Evolutionary conservation across 768 basidiomycete species (phyloP).

Genomic region (Collybiopsis confluens): DNA sequence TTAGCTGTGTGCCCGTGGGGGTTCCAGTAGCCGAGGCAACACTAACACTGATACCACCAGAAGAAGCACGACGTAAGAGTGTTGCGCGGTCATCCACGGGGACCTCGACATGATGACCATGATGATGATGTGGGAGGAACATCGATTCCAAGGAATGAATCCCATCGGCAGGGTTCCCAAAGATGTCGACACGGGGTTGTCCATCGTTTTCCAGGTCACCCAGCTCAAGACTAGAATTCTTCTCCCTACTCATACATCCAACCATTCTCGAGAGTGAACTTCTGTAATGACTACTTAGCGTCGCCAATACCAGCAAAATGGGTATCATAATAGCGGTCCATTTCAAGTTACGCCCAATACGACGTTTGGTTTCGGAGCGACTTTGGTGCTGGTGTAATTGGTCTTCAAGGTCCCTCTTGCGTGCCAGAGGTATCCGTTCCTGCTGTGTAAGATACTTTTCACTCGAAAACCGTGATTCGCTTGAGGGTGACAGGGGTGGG

Average conservation of each 20-base stretch:
- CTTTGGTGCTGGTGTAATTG: not conserved
- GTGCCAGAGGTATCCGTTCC: not conserved
- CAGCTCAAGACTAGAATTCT: conserved; percentile 19
- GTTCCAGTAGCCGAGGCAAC: not conserved
- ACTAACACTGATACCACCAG: not conserved
- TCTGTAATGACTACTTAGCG: conserved; percentile 37
- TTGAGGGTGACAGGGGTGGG: not conserved
- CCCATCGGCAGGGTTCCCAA: conserved; percentile 7
- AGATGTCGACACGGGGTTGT: conserved; percentile 37
- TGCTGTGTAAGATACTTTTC: not conserved
- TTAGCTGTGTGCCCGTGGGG: conserved; percentile 15
- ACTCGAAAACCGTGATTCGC: not conserved
- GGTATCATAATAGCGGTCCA: conserved; percentile 58
- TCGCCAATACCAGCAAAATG: conserved; percentile 39
- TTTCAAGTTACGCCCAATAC: conserved; percentile 37
- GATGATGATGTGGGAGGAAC: not conserved
- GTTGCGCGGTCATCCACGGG: not conserved
- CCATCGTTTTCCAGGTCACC: conserved; percentile 22
- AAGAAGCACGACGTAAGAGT: not conserved
- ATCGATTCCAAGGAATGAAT: not conserved
- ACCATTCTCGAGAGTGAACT: conserved; percentile 46
- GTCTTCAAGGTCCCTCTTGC: not conserved
- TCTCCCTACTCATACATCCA: conserved; percentile 37
- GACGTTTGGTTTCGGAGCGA: conserved; percentile 30
- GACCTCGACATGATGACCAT: not conserved